phyloP scores from a whole-genome alignment of 2,329 filamentous ascomycete genomes.

The Cordyceps javanica region DNA sequence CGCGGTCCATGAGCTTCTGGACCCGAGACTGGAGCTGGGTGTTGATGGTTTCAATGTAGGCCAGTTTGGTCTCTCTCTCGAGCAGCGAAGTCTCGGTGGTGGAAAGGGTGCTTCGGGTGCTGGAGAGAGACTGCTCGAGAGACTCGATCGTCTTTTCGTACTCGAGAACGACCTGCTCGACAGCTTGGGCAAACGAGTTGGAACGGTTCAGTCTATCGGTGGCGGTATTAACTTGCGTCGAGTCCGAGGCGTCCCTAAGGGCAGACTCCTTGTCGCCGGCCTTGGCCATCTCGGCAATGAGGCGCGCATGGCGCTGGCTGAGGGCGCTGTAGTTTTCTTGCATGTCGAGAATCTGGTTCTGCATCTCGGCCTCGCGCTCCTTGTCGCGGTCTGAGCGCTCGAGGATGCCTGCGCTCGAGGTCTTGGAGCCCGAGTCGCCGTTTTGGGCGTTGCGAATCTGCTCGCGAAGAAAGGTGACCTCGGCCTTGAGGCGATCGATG shows the following conservation, averaged over 20 bases:
- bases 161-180: conserved; percentile 92
- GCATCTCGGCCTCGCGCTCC: conserved; percentile 81
- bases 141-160: conserved; percentile 98
- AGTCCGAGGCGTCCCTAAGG: conserved; percentile 45
- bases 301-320: conserved; percentile 86
- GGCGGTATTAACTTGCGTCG: conserved; percentile 65
- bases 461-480: conserved; percentile 88
- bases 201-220: conserved; percentile 88
- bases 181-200: conserved; percentile 90
- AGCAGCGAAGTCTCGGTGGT: conserved; percentile 79
- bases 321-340: conserved; percentile 94
- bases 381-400: conserved; percentile 74
- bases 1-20: conserved; percentile 89
- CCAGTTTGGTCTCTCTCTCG: conserved; percentile 90
- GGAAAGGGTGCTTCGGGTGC: conserved; percentile 76
- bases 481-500: conserved; percentile 88
- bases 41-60: conserved; percentile 89
- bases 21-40: conserved; percentile 80
- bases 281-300: conserved; percentile 89
- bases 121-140: conserved; percentile 85
- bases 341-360: conserved; percentile 85
- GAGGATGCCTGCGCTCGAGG: conserved; percentile 45
- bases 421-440: conserved; percentile 48
- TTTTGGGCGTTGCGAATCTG: conserved; percentile 75
- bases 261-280: conserved; percentile 64